Evolutionary conservation across 495 filamentous ascomycete genomes (phyloP), one percentile per base, ranked within the genome.

Genomic region (Lophiostoma macrostomum): DNA sequence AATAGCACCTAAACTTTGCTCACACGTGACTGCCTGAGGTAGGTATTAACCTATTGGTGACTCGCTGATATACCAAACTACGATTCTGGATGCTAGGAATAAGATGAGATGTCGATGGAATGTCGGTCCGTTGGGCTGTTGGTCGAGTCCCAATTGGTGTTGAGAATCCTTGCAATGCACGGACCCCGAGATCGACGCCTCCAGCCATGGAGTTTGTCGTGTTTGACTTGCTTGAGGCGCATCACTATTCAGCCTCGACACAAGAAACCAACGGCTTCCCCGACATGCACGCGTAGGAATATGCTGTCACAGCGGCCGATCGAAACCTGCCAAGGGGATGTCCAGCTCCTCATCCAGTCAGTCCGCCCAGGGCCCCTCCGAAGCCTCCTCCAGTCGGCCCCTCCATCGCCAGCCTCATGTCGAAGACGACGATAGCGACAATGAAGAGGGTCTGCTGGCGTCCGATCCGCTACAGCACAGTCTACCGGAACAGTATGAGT

Each of bases 261-360:
- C 20, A 5, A 37, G 14, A 39, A 16, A 16, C 24, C 18, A 39
- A 22, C 10, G n/a, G n/a, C n/a, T n/a, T n/a, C 34, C 42, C 28
- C 6, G 27, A 30, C 22, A 56, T 56, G 53, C 28, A 11, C 22
- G 28, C 43, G 16, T 56, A 55, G 35, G 29, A 58, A 40, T 7
- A 56, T 58, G 54, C 54, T 39, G 27, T 32, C 24, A 19, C 45
- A 14, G 19, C 28, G 14, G 14, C 40, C 5, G 13, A 23, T 20
- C 10, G 23, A 37, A 31, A 46, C 37, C 54, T 38, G 13, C 42
- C 50, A 45, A 60, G 57, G 62, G 58, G 44, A 72, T 72, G 69
- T 72, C 66, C 41, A 67, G 64, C 58, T 67, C 64, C 45, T 64
- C 67, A 40, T 64, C 64, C 14, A 60, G 46, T 43, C 63, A 60